Conservation (phyloP, 306 rosid genomes). For the Mimosa pudica region DNA sequence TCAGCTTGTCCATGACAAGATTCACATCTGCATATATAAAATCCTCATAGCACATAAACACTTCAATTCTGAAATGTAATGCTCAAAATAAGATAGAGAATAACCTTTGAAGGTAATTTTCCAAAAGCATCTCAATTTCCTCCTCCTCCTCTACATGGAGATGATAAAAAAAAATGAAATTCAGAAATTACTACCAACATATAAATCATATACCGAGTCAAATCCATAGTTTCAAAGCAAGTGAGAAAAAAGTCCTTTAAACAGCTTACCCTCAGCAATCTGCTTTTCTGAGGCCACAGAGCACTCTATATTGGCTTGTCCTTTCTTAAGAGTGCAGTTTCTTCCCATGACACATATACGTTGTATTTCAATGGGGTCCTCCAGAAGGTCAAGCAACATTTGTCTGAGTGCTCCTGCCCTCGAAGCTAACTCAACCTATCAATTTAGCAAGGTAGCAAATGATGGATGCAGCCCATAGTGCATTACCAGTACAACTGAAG, state of each 20-base stretch:
- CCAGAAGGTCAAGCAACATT: slow-evolving; percentile 93
- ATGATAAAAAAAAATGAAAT: slow-evolving; percentile 35
- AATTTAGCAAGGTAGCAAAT: slow-evolving; percentile 30
- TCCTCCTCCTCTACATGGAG: slow-evolving; percentile 84
- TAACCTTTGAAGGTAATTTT: slow-evolving; percentile 98
- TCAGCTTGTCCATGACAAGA: slow-evolving; percentile 99
- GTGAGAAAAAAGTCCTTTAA: slow-evolving; percentile 15
- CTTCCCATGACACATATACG: slow-evolving; percentile 91
- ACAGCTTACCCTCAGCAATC: slow-evolving; percentile 76
- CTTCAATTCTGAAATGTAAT: slow-evolving; percentile 26
- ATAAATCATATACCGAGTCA: slow-evolving; percentile 8
- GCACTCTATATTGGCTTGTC: slow-evolving; percentile 63
- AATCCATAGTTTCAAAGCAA: slow-evolving; percentile 24
- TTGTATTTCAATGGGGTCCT: slow-evolving; percentile 87
- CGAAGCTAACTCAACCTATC: slow-evolving; percentile 94
- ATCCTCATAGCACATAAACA: slow-evolving; percentile 9
- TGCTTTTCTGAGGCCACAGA: slow-evolving; percentile 79
- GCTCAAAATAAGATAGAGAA: slow-evolving; percentile 34
- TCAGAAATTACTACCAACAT: slow-evolving; percentile 11
- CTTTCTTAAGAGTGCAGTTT: slow-evolving; percentile 70
- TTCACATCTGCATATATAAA: slow-evolving; percentile 72
- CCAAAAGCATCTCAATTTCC: slow-evolving; percentile 99
- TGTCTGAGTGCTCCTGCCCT: slow-evolving; percentile 96
- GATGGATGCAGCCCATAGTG: slow-evolving; percentile 5
- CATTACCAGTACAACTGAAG: slow-evolving; percentile 22